These are phyloP conservation scores for Arctium lappa DNA, from an alignment of 129 eudicot genomes.

Conservation along the genomic window DNA sequence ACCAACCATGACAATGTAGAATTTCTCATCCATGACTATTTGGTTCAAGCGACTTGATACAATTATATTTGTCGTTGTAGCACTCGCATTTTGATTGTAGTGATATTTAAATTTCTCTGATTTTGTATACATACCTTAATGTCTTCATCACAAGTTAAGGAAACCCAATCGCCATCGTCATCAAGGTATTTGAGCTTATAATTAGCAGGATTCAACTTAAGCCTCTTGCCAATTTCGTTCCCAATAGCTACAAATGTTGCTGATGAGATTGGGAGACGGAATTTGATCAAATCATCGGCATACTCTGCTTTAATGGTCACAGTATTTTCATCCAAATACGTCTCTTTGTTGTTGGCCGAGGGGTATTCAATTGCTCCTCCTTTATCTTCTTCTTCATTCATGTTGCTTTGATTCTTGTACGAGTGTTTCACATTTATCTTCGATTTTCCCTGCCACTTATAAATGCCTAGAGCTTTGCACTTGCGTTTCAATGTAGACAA, in stretches of 20 bases:
- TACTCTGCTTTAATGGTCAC: slow-evolving; percentile 29
- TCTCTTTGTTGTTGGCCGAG: not conserved
- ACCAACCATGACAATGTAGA: too few species aligned
- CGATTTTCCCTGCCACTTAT: not conserved
- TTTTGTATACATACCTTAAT: slow-evolving; percentile 1
- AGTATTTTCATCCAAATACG: not conserved
- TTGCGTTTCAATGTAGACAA: not conserved
- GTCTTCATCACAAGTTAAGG: slow-evolving; percentile 24
- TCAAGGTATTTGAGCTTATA: slow-evolving; percentile 27
- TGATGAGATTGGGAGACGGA: slow-evolving; percentile 6
- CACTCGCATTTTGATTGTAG: not conserved
- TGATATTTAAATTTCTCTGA: not conserved
- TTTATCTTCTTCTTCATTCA: not conserved
- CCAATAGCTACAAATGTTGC: slow-evolving; percentile 14
- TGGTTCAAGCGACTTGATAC: too few species aligned
- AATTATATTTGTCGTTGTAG: too few species aligned
- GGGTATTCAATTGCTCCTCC: not conserved
- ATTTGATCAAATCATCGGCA: slow-evolving; percentile 8
- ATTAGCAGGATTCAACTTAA: not conserved
- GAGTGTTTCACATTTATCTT: not conserved
- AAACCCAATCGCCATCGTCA: slow-evolving; percentile 23
- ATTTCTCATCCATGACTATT: too few species aligned
- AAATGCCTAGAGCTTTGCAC: not conserved
- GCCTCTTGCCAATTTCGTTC: slow-evolving; percentile 16
- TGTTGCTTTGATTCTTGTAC: not conserved